phyloP scores from a whole-genome alignment of 306 rosid genomes.

The Ormosia semicastrata region DNA sequence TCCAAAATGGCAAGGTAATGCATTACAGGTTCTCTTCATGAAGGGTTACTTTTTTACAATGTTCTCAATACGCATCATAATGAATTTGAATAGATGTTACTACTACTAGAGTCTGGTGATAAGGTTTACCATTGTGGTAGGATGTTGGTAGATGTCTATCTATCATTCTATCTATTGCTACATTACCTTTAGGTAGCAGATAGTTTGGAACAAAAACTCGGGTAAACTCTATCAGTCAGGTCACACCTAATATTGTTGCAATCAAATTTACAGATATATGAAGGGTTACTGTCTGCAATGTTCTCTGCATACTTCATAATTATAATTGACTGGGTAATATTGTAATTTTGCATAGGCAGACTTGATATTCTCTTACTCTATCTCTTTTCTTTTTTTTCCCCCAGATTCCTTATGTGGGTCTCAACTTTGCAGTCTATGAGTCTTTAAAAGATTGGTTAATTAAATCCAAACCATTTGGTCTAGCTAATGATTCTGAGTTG shows the following conservation, averaged over 20 bases:
- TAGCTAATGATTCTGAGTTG: constrained; percentile 72
- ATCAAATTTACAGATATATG: not conserved
- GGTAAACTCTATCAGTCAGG: not conserved
- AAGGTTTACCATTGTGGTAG: not conserved
- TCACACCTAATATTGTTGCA: not conserved
- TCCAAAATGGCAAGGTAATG: not conserved
- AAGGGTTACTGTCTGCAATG: not conserved
- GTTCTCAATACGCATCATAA: not conserved
- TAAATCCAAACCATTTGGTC: constrained; percentile 70
- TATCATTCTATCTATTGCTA: not conserved
- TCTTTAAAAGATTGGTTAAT: constrained; percentile 89
- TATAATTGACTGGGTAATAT: not conserved
- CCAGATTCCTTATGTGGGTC: constrained; percentile 97
- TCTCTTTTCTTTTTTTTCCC: not conserved
- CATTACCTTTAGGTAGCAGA: not conserved
- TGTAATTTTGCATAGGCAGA: constrained; percentile 9
- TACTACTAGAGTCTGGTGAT: not conserved
- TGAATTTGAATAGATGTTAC: not conserved
- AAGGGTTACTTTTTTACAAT: not conserved
- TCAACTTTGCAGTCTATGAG: constrained; percentile 96
- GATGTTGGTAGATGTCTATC: constrained; percentile 3
- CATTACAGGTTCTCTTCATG: not conserved
- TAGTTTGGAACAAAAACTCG: not conserved
- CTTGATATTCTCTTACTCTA: constrained; percentile 20
- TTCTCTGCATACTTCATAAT: not conserved